phyloP scores from a whole-genome alignment of 345 rosid species.

The Conringia planisiliqua region DNA sequence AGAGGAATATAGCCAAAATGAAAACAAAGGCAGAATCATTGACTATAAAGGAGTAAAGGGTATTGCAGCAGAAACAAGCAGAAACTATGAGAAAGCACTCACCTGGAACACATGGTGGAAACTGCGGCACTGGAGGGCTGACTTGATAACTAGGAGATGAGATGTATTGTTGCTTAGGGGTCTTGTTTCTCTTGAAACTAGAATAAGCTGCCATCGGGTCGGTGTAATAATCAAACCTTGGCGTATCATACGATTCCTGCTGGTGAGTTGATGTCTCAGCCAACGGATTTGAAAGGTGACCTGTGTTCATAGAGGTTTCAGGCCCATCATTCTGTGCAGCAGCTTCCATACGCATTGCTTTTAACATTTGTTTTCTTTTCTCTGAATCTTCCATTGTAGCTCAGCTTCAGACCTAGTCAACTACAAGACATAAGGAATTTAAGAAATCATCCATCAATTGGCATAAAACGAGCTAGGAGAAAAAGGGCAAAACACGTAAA shows the following conservation, averaged over 20 bases:
- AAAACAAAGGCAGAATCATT: neutral
- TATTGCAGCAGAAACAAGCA: neutral
- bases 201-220: conserved; percentile 82
- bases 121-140: conserved; percentile 21
- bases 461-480: neutral
- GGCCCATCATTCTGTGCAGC: conserved; percentile 38
- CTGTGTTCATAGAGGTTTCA: conserved; percentile 32
- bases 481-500: neutral
- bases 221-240: conserved; percentile 73
- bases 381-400: conserved; percentile 69
- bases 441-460: neutral
- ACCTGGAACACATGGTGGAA: conserved; percentile 40
- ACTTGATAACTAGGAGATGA: conserved; percentile 29
- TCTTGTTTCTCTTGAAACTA: conserved; percentile 43
- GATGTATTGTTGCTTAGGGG: conserved; percentile 28
- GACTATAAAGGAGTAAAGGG: neutral
- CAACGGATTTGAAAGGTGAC: conserved; percentile 67
- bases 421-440: neutral
- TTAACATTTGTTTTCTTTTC: conserved; percentile 68
- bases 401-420: conserved; percentile 2
- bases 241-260: conserved; percentile 34
- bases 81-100: neutral
- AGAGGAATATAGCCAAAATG: neutral
- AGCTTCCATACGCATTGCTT: conserved; percentile 72
- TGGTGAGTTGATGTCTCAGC: conserved; percentile 39